phyloP scores from a whole-genome alignment of 257 asterid species.

The Solanum clarkiae region DNA sequence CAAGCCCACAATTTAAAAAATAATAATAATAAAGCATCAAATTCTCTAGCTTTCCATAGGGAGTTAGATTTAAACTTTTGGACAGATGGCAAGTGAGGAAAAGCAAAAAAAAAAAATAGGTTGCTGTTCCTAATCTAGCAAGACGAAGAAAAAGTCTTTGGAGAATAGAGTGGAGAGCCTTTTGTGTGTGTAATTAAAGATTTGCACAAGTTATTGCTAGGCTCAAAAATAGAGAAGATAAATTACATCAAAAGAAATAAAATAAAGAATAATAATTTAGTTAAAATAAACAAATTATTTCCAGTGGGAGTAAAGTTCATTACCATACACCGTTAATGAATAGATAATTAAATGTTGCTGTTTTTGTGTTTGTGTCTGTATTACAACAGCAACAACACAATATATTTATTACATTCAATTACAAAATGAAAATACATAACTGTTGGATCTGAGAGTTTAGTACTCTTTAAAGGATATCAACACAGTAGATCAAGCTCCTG shows the following conservation, averaged over 20 bases:
- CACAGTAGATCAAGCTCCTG: neutral
- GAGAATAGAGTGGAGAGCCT: neutral
- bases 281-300: neutral
- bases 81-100: neutral
- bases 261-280: neutral
- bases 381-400: neutral
- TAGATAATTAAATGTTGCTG: neutral
- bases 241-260: neutral
- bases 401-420: neutral
- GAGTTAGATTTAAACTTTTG: neutral
- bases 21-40: neutral
- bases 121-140: neutral
- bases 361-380: neutral
- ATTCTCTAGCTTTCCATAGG: neutral
- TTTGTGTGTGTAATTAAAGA: conserved; percentile 11
- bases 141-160: neutral
- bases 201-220: conserved; percentile 20
- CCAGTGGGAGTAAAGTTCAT: neutral
- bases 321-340: neutral
- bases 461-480: neutral
- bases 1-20: neutral
- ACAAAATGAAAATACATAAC: neutral
- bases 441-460: neutral
- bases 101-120: neutral
- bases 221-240: conserved; percentile 6